Conservation (phyloP, 495 filamentous ascomycete species). For the Hypoxylon intermedium region DNA sequence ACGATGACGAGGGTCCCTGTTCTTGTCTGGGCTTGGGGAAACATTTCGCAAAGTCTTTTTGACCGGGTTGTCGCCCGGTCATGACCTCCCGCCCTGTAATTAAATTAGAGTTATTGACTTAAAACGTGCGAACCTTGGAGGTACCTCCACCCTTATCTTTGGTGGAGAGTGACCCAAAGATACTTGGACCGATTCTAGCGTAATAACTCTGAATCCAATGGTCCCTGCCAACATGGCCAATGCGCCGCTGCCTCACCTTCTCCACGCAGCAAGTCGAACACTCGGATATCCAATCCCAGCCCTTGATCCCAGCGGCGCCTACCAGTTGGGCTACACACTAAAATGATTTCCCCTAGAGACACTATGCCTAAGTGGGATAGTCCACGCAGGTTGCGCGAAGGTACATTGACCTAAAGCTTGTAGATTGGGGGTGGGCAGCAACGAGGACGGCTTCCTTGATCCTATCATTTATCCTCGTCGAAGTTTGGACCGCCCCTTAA, state of each 20-base stretch:
- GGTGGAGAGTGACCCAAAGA: conserved; percentile 22
- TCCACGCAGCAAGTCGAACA: conserved; percentile 16
- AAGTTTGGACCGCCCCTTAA: conserved; percentile 34
- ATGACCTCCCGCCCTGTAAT: conserved; percentile 38
- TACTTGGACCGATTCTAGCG: conserved; percentile 10
- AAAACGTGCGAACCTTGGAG: background rate
- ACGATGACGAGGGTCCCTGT: conserved; percentile 20
- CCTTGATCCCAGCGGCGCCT: conserved; percentile 1
- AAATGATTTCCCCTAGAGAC: conserved; percentile 30
- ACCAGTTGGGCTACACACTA: conserved; percentile 26
- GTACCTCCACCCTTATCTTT: conserved; percentile 3
- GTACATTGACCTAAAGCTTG: conserved; percentile 14
- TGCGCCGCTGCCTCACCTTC: conserved; percentile 28
- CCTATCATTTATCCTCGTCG: conserved; percentile 32
- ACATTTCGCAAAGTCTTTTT: conserved; percentile 18
- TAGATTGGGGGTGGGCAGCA: conserved; percentile 11
- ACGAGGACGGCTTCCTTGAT: conserved; percentile 31
- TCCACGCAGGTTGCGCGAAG: conserved; percentile 27
- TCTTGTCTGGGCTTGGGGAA: background rate
- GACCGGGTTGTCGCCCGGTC: conserved; percentile 20
- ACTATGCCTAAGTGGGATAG: conserved; percentile 24
- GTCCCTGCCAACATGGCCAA: conserved; percentile 27
- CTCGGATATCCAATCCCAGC: conserved; percentile 19
- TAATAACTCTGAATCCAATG: conserved; percentile 8
- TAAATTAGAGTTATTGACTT: conserved; percentile 35